These are phyloP conservation scores for Colletotrichum sublineola DNA, from an alignment of 2,329 filamentous ascomycete genomes.

Conservation along the genomic window DNA sequence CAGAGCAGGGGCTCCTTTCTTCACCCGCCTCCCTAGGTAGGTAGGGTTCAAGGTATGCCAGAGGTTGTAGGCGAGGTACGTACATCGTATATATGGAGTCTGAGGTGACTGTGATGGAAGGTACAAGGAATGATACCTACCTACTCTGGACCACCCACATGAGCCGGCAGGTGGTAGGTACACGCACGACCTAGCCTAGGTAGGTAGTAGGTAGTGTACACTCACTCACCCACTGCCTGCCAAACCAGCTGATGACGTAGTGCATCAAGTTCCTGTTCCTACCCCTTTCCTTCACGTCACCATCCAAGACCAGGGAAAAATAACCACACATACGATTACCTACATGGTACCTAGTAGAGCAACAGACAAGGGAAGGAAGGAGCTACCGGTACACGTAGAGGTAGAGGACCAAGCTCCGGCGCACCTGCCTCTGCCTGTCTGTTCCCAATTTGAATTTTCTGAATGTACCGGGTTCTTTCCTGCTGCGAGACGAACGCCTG, in stretches of 20 bases:
- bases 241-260: constrained; percentile 31
- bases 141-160: neutral
- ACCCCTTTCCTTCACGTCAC: constrained; percentile 38
- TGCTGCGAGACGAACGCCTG: constrained; percentile 14
- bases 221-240: neutral
- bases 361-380: constrained; percentile 17
- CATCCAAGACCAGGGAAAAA: constrained; percentile 12
- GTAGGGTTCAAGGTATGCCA: no score
- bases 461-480: constrained; percentile 8
- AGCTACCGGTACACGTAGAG: neutral
- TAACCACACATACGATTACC: neutral
- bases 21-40: no score
- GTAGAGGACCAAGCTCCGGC: constrained; percentile 32
- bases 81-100: neutral
- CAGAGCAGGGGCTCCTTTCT: neutral
- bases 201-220: no score
- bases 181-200: neutral
- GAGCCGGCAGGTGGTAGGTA: neutral
- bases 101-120: neutral
- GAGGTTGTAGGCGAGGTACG: neutral
- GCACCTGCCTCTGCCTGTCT: constrained; percentile 17
- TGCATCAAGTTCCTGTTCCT: constrained; percentile 37
- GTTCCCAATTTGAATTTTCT: neutral
- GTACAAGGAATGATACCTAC: neutral
- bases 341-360: no score